Evolutionary conservation across 2,329 filamentous ascomycete genomes (phyloP).

Genomic region (Allantophomopsis cytisporea): DNA sequence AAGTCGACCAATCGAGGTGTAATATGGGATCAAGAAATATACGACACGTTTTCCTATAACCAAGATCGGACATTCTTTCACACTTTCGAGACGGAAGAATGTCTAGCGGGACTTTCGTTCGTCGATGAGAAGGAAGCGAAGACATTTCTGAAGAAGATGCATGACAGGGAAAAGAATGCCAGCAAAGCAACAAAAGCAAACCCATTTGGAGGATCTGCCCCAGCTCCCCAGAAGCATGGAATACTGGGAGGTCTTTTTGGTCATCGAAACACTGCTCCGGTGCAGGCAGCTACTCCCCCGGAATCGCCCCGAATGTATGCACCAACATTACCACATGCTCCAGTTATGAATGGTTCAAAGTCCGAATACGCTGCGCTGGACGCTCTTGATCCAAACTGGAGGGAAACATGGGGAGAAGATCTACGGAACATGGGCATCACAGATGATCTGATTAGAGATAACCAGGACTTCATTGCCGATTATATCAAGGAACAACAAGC

Average conservation of each 20-base stretch:
- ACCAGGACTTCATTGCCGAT: slow-evolving; percentile 55
- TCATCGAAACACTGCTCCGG: slow-evolving; percentile 40
- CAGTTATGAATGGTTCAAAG: slow-evolving; percentile 28
- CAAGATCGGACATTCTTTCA: slow-evolving; percentile 97
- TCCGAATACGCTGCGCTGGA: slow-evolving; percentile 51
- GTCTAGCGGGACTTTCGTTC: slow-evolving; percentile 80
- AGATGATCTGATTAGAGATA: slow-evolving; percentile 53
- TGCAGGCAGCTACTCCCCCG: slow-evolving; percentile 27
- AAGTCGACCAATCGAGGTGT: slow-evolving; percentile 71
- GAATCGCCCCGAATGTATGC: slow-evolving; percentile 36
- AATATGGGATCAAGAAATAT: slow-evolving; percentile 96
- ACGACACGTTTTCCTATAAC: slow-evolving; percentile 88
- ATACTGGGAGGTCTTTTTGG: slow-evolving; percentile 50
- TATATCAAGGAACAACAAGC: slow-evolving; percentile 46
- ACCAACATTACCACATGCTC: slow-evolving; percentile 20
- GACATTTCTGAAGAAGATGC: slow-evolving; percentile 94
- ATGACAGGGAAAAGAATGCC: slow-evolving; percentile 89
- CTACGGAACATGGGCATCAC: slow-evolving; percentile 47
- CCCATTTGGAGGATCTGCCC: slow-evolving; percentile 46
- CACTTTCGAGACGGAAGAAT: slow-evolving; percentile 90
- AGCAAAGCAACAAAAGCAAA: slow-evolving; percentile 74
- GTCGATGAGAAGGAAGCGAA: slow-evolving; percentile 95
- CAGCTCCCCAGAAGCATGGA: slow-evolving; percentile 26
- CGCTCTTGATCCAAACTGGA: slow-evolving; percentile 50
- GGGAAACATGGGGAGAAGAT: slow-evolving; percentile 52